These are phyloP conservation scores for Candida xyloterini DNA, from an alignment of 805 yeast genomes.

Conservation along the genomic window DNA sequence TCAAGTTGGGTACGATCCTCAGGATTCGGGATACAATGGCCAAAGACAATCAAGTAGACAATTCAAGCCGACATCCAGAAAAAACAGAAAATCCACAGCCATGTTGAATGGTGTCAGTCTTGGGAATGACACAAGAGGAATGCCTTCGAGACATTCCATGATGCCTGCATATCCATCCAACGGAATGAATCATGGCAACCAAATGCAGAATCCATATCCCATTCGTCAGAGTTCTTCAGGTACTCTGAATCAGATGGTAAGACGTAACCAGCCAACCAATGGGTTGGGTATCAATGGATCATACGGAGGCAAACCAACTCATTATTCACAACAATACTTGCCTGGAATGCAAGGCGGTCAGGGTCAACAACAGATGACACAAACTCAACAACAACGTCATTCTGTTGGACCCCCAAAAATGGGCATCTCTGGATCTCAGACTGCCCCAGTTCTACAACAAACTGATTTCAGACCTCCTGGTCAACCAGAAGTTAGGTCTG, in stretches of 20 bases:
- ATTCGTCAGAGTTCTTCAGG: conserved; percentile 23
- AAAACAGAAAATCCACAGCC: conserved; percentile 41
- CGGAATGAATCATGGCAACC: conserved; percentile 2
- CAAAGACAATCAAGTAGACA: conserved; percentile 24
- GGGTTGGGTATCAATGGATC: conserved; percentile 22
- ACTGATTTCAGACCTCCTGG: neutral
- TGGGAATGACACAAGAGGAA: conserved; percentile 30
- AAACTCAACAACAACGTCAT: conserved; percentile 4
- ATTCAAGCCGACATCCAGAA: conserved; percentile 43
- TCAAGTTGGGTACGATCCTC: conserved; percentile 18
- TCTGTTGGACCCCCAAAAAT: neutral
- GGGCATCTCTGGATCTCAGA: neutral
- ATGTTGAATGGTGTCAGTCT: conserved; percentile 27
- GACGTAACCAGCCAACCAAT: conserved; percentile 22
- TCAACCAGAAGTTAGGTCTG: neutral
- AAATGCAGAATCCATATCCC: conserved; percentile 13
- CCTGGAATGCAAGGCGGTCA: conserved; percentile 2
- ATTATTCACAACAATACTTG: conserved; percentile 2
- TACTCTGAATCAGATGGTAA: conserved; percentile 15
- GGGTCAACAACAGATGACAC: neutral
- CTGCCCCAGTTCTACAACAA: conserved; percentile 1
- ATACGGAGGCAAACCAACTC: conserved; percentile 12
- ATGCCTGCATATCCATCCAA: conserved; percentile 20
- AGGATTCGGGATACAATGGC: conserved; percentile 18
- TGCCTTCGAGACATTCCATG: conserved; percentile 31